Evolutionary conservation across 139 green algal species (phyloP).

Genomic region (Auxenochlorella protothecoides): DNA sequence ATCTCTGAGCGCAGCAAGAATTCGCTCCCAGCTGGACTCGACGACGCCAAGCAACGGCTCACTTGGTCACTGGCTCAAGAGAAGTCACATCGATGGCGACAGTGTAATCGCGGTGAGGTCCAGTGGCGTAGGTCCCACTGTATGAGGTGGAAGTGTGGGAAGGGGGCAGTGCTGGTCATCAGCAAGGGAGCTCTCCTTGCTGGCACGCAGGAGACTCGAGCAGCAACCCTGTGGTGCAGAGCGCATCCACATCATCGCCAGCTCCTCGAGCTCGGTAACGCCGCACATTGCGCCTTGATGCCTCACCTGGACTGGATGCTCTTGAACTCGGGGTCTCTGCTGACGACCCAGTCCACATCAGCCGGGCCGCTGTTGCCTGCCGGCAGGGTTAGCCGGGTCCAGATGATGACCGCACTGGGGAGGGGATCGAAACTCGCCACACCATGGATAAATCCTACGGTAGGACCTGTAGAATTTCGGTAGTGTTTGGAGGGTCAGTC

Average conservation of each 20-base stretch:
- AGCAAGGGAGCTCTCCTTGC: no score
- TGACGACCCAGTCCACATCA: conserved; percentile 9
- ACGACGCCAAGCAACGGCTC: no score
- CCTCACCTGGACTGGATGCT: not conserved
- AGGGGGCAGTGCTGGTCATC: no score
- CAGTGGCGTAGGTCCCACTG: conserved; percentile 6
- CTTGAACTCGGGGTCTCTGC: conserved; percentile 1
- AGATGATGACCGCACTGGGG: conserved; percentile 7
- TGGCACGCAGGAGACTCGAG: no score
- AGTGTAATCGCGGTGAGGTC: conserved; percentile 1
- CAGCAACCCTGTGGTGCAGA: no score
- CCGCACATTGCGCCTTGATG: no score
- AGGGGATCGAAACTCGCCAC: conserved; percentile 14
- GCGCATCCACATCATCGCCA: no score
- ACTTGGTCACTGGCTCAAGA: not conserved
- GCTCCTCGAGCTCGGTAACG: no score
- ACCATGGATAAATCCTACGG: conserved; percentile 11
- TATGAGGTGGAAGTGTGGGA: no score
- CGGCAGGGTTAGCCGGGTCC: conserved; percentile 5
- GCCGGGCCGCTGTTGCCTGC: not conserved
- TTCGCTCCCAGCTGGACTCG: no score
- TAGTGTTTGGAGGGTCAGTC: no score
- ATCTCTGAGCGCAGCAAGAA: no score
- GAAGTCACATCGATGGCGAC: conserved; percentile 2
- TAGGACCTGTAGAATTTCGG: not conserved